phyloP scores from a whole-genome alignment of 78 protist genomes.

The Tieghemostelium lacteum region DNA sequence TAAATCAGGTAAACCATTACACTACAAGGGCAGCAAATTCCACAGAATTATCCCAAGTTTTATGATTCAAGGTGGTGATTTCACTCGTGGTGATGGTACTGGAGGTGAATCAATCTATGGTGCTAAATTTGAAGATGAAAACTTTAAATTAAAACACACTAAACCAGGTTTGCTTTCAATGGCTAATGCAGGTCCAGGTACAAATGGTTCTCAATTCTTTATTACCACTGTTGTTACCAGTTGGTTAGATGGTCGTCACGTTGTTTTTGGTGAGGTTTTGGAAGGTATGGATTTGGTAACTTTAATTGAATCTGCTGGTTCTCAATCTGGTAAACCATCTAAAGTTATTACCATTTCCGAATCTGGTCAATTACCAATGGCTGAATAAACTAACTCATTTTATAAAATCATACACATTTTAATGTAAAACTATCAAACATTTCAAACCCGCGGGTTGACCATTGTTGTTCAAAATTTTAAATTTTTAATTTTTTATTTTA shows the following conservation, averaged over 20 bases:
- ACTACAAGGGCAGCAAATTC: slow-evolving; percentile 91
- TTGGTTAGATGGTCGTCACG: slow-evolving; percentile 90
- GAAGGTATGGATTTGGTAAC: slow-evolving; percentile 84
- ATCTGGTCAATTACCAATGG: slow-evolving; percentile 77
- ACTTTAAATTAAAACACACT: slow-evolving; percentile 89
- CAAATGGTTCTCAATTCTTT: slow-evolving; percentile 84
- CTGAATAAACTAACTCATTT: too few species aligned
- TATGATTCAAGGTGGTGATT: slow-evolving; percentile 96
- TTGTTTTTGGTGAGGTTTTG: slow-evolving; percentile 89
- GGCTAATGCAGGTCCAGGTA: slow-evolving; percentile 94
- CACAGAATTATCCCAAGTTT: slow-evolving; percentile 92
- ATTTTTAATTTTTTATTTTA: background rate
- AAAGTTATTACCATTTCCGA: slow-evolving; percentile 49
- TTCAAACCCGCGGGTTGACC: too few species aligned
- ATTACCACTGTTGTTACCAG: slow-evolving; percentile 15
- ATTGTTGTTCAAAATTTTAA: background rate
- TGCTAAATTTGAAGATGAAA: slow-evolving; percentile 89
- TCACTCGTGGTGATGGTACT: slow-evolving; percentile 96
- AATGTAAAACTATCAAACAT: too few species aligned
- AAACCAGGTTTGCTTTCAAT: slow-evolving; percentile 90
- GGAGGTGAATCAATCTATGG: slow-evolving; percentile 97
- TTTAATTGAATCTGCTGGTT: slow-evolving; percentile 67
- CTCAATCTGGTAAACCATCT: slow-evolving; percentile 69
- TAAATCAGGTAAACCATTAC: slow-evolving; percentile 87
- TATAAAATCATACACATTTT: too few species aligned